Evolutionary conservation across 352 stramenopile species (phyloP).

Genomic region (Phytophthora hibernalis): DNA sequence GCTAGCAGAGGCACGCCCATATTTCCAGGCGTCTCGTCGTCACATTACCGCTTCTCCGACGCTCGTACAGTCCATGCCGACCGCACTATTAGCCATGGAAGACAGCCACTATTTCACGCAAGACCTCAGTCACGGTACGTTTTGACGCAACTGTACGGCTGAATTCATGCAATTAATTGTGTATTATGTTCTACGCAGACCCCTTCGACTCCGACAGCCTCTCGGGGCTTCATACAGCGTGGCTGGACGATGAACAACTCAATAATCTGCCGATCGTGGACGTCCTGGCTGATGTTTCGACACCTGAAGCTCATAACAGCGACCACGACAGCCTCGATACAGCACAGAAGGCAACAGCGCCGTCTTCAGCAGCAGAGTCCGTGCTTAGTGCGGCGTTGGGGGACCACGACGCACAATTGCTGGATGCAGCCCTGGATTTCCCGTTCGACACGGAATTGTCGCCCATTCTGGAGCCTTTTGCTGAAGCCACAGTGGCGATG

Average conservation of each 20-base stretch:
- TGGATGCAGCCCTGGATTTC: conserved; percentile 43
- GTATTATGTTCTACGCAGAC: conserved; percentile 24
- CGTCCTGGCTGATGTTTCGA: conserved; percentile 39
- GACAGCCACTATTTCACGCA: conserved; percentile 31
- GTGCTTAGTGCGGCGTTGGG: conserved; percentile 42
- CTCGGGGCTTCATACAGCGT: conserved; percentile 43
- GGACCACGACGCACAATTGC: conserved; percentile 34
- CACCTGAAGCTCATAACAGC: conserved; percentile 34
- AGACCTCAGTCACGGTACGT: conserved; percentile 34
- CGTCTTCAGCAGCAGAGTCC: conserved; percentile 47
- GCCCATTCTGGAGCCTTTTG: conserved; percentile 61
- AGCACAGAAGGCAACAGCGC: conserved; percentile 36
- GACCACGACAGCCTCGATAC: conserved; percentile 13
- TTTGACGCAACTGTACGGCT: not conserved
- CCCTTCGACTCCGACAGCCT: conserved; percentile 39
- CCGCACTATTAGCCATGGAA: conserved; percentile 37
- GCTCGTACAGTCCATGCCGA: conserved; percentile 31
- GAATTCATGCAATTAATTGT: conserved; percentile 3
- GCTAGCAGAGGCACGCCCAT: not conserved
- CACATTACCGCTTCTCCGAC: conserved; percentile 5
- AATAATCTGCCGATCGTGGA: conserved; percentile 41
- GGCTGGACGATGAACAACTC: conserved; percentile 63
- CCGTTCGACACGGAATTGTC: conserved; percentile 56
- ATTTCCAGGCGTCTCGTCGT: conserved; percentile 7
- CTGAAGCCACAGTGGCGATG: conserved; percentile 24